Base-by-base conservation (phyloP, 352 stramenopile species). In the Phytophthora quininea region DNA sequence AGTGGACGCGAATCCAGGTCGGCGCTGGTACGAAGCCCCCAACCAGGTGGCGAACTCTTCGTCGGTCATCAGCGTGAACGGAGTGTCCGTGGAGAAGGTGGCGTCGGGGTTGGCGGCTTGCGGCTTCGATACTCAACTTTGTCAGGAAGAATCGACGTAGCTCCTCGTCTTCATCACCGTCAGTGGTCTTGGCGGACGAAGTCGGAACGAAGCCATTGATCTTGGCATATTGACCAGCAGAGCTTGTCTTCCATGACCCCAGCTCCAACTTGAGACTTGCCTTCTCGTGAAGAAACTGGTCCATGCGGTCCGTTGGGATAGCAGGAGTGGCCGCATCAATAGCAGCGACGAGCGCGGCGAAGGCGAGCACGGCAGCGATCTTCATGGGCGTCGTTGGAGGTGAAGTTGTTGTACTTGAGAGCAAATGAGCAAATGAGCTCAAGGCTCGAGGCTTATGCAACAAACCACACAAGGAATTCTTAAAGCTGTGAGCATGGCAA, bases 41-140 rank as follows among this genome's bases (percentile, higher is more conserved):
- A 89, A 55, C 42, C 88, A 91, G 15, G 66, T 62, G 40, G 64
- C 61, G 38, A 94, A 92, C 54, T 94, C 86, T 1, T 86, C 66
- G 27, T 92, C 71, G 15, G 84, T 91, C 69, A 94, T 80, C 14
- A 94, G 69, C 24, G 84, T 77, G 69, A 94, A 94, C 6, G 82
- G 84, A 57, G 82, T 84, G 54, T 92, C 73, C 8, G 58, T 84
- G 6, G 82, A 89, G 73, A 94, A 92, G 32, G 70, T 27, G 0
- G 86, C 86, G 30, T 88, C 74, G 0, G 86, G 82, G 60, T 93
- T 93, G 9, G 50, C 51, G 4, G 56, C 51, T 65, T 89, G 71
- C 73, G n/a, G 84, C 57, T 54, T 80, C 64, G 54, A 93, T 86
- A 49, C 69, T 42, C 68, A 90, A 54, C 61, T 93, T 91, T 19